Base-by-base conservation (phyloP, 2,329 filamentous ascomycete genomes). In the Beauveria medogensis region DNA sequence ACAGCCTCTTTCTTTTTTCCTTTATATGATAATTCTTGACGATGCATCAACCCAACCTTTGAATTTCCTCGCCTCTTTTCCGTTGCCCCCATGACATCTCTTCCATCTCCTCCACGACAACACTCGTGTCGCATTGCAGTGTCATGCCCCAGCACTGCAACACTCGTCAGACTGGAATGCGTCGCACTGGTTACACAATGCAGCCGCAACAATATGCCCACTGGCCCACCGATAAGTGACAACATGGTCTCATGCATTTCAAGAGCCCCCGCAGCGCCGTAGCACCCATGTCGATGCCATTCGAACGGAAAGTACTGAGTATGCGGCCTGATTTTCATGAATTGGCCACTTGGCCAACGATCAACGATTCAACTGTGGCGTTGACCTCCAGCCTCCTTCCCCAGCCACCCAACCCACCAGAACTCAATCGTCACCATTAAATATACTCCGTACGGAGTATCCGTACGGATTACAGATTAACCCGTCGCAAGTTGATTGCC, bases 141-240 rank as follows among this genome's bases (percentile, higher is more conserved):
- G 44, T 59, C 55, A 52, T 43, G 37, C 55, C 47, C 55, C 47
- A 12, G 46, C 24, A 37, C 47, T 59, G 55, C 55, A 41, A 59
- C 55, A 51, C 37, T 37, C 37, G 46, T 59, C 55, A 40, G 46
- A 44, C 55, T 59, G 55, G 55, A 59, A 59, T 59, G 55, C 55
- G 55, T 59, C 46, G 55, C 47, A 51, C 55, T n/a, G 55, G 55
- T 59, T 51, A 59, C 55, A 59, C 46, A 48, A 51, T 55, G 22
- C 18, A 44, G 18, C 20, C 18, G 52, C 24, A 40, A 55, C 52
- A 44, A 24, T 14, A 53, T 24, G 22, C 12, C 37, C 40, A 44
- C 30, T 37, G 34, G 34, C 12, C 34, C 34, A 37, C 34, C 34
- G 34, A 37, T 37, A 37, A 37, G 34, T 26, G 37, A 55, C 52